phyloP scores from a whole-genome alignment of 208 protist species.

The Leishmania guyanensis region DNA sequence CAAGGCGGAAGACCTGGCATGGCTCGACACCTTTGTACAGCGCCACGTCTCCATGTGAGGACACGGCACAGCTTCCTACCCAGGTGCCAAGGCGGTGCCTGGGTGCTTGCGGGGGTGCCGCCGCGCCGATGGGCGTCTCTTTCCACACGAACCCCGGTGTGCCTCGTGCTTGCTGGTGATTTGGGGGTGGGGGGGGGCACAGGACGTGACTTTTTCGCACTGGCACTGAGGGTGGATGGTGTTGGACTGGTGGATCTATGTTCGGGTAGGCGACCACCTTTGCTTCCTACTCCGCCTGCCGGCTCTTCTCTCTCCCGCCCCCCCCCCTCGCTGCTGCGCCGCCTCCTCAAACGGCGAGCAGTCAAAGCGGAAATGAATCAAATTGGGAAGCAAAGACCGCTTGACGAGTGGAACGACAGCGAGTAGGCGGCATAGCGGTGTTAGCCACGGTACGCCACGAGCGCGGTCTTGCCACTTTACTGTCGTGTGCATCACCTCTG shows the following conservation, averaged over 20 bases:
- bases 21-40: conserved; percentile 1
- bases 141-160: background rate
- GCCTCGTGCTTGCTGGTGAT: background rate
- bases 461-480: background rate
- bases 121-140: background rate
- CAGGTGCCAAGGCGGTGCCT: background rate
- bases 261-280: too few relatives aligned
- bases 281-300: background rate
- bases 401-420: background rate
- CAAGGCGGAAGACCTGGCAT: background rate
- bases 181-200: background rate
- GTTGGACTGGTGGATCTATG: too few relatives aligned
- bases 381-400: background rate
- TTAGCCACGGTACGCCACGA: background rate
- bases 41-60: conserved; percentile 20
- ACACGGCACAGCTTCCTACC: background rate
- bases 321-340: too few relatives aligned
- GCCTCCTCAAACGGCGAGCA: background rate
- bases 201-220: background rate
- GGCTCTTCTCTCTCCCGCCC: background rate
- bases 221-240: background rate
- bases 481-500: background rate
- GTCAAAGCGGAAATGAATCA: background rate
- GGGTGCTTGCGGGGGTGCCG: background rate
- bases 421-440: background rate